Evolutionary conservation across 148 eudicot species (phyloP).

Genomic region (Simmondsia chinensis): DNA sequence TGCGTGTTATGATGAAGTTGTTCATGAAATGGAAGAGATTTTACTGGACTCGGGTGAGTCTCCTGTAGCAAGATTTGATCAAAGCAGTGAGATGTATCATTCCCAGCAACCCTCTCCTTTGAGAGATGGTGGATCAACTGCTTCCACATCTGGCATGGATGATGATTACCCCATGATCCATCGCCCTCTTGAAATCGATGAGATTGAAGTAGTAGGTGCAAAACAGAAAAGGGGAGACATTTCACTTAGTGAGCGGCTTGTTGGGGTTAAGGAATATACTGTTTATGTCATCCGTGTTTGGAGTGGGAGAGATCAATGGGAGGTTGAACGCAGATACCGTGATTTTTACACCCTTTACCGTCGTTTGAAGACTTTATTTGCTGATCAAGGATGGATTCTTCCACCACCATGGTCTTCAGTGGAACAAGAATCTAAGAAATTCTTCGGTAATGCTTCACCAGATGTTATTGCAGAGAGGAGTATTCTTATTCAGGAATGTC

Average conservation of each 20-base stretch:
- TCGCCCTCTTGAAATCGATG: slow-evolving; percentile 46
- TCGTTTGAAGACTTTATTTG: slow-evolving; percentile 50
- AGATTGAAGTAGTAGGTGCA: slow-evolving; percentile 76
- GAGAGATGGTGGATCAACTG: slow-evolving; percentile 67
- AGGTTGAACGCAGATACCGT: slow-evolving; percentile 87
- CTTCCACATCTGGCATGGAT: slow-evolving; percentile 53
- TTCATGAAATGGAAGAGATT: slow-evolving; percentile 98
- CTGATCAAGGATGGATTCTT: slow-evolving; percentile 58
- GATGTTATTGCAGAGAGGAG: slow-evolving; percentile 77
- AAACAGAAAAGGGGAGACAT: slow-evolving; percentile 77
- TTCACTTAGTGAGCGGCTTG: slow-evolving; percentile 82
- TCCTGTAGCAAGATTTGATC: slow-evolving; percentile 33
- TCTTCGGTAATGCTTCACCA: slow-evolving; percentile 86
- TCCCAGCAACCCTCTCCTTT: slow-evolving; percentile 33
- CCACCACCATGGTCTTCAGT: slow-evolving; percentile 81
- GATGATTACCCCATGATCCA: slow-evolving; percentile 19
- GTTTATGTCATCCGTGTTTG: slow-evolving; percentile 56
- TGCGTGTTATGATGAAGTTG: slow-evolving; percentile 68
- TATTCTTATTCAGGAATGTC: slow-evolving; percentile 77
- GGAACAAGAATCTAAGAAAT: slow-evolving; percentile 70
- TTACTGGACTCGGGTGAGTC: slow-evolving; percentile 64
- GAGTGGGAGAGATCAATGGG: slow-evolving; percentile 73
- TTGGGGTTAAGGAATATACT: slow-evolving; percentile 92
- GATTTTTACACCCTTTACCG: slow-evolving; percentile 76
- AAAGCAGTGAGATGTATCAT: slow-evolving; percentile 16